Evolutionary conservation across 2,329 filamentous ascomycete genomes (phyloP), one percentile per base, ranked within the genome.

Genomic region (Alternaria triticimaculans): DNA sequence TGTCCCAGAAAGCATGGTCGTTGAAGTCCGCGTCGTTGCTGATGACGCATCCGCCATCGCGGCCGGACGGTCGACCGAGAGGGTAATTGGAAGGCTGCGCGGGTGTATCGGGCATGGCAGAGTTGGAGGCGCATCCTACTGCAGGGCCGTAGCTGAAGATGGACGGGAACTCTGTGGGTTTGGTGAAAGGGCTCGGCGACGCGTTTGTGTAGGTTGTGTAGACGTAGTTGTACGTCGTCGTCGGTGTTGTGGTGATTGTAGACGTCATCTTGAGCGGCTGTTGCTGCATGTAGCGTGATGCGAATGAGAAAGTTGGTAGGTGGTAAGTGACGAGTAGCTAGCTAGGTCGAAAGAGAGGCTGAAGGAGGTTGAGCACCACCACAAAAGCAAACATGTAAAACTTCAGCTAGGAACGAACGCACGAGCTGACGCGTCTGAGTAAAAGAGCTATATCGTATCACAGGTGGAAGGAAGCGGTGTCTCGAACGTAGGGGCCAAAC

Each of bases 1-100:
- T 45, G 46, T 73, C 69, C 69, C 69, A 73, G 61, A 73, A 73
- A 11, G 69, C 65, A 20, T 73, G 67, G n/a, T 65, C 55, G 41
- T 71, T 73, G 63, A 71, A 37, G 10, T 61, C 64, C 6, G 55
- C 64, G 12, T 63, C 69, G 21, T 72, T 73, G 58, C 68, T 71
- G 55, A 72, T 73, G 4, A 60, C 65, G 41, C 69, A 72, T 23
- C 62, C 65, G 25, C 58, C 61, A 33, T 55, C 12, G 30, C 50
- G 23, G 51, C 60, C 63, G 0, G 12, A 4, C 3, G 65, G 65
- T 15, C 54, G 49, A n/a, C 55, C 55, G 28, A 64, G 15, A 6
- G 67, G 65, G 9, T 33, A 51, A 21, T 51, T 58, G 2, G 68
- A 64, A 4, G 64, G 58, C 5, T 49, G 28, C 23, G 62, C 55